Evolutionary conservation across 768 basidiomycete species (phyloP).

Genomic region (Suillus weaverae): DNA sequence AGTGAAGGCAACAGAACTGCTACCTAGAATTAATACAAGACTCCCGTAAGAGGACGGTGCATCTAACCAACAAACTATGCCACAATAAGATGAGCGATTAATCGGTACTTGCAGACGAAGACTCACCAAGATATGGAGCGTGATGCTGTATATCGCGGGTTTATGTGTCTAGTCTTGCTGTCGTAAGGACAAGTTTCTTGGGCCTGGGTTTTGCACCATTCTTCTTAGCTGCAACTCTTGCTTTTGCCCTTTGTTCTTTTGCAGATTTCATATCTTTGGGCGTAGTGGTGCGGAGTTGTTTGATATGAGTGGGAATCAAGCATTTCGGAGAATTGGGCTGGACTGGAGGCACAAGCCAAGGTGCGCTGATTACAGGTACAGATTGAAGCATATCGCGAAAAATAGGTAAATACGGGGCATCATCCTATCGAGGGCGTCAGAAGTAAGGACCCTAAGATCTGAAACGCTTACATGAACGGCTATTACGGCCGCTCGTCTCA

Average conservation of each 20-base stretch:
- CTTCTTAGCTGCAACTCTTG: conserved; percentile 49
- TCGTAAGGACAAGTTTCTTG: conserved; percentile 11
- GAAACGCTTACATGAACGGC: conserved; percentile 53
- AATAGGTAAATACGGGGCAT: conserved; percentile 38
- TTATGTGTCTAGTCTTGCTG: background rate
- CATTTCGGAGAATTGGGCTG: conserved; percentile 16
- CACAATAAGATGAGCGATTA: background rate
- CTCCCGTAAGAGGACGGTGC: background rate
- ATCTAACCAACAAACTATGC: background rate
- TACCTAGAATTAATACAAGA: background rate
- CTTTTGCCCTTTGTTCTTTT: conserved; percentile 55
- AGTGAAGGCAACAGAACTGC: background rate
- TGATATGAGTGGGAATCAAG: conserved; percentile 74
- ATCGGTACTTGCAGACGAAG: background rate
- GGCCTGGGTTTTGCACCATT: background rate
- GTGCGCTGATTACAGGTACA: conserved; percentile 57
- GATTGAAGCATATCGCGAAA: conserved; percentile 44
- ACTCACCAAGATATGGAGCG: background rate
- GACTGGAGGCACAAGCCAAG: conserved; percentile 53
- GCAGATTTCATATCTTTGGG: conserved; percentile 78
- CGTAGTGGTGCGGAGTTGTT: conserved; percentile 65
- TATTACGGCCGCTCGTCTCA: conserved; percentile 63
- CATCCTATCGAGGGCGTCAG: conserved; percentile 9
- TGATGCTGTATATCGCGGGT: background rate
- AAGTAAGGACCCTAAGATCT: background rate